Evolutionary conservation across 805 yeast species (phyloP), one percentile per base, ranked within the genome.

Genomic region (Metschnikowia proteae): DNA sequence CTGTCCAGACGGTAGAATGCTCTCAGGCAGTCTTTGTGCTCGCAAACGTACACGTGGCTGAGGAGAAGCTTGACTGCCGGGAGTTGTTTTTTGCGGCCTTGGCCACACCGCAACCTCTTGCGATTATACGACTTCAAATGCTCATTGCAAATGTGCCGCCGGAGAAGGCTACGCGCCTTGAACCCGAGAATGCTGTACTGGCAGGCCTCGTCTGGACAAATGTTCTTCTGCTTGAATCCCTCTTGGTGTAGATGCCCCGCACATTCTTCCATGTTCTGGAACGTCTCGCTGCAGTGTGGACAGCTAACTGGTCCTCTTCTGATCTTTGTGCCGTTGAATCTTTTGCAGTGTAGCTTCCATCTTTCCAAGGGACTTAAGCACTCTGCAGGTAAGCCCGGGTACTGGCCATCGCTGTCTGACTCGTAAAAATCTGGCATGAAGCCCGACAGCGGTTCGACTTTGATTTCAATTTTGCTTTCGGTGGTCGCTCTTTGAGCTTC

Each of bases 1-100:
- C 54, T 46, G 45, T 57, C 60, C 57, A 53, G 59, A 22, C 60
- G 57, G 46, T 55, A 55, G 27, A 57, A 57, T 3, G 59, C 56
- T n/a, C 57, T 41, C 23, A 36, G 36, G 37, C 60, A 57, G 23
- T 38, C 43, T 11, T 47, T 46, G 38, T 46, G 40, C 29, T 35
- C 38, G 44, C 60, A 57, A 4, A 57, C 54, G 36, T 53, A 57
- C n/a, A 57, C 56, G 27, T 42, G 55, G 31, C 42, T 43, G 40
- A 52, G 43, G 36, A 54, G 50, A 17, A 30, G 37, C 23, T 43
- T 46, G 11, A 49, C 34, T 17, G 34, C 45, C 11, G 47, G 49
- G 29, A 22, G 39, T 25, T 43, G 38, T 17, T 40, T 41, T 11
- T 43, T 46, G 28, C 45, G 45, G 7, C 28, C 37, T 9, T 42